Evolutionary conservation across 2,329 filamentous ascomycete species (phyloP), one percentile per base, ranked within the genome.

Genomic region (Colletotrichum lindemuthianum): DNA sequence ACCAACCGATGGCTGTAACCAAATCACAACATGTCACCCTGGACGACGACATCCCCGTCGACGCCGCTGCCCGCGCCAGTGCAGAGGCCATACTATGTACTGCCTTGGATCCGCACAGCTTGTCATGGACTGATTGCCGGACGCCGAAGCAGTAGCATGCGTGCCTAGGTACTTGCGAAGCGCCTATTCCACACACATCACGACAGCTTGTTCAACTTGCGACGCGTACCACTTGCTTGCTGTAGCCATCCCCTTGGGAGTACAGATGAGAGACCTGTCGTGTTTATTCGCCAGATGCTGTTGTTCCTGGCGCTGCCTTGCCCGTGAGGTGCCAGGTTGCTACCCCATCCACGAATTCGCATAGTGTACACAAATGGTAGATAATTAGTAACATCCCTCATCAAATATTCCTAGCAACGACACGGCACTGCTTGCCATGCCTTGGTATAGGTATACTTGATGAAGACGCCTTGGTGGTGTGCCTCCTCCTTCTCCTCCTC

Each of bases 91-190:
- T 24, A 24, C 24, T n/a, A n/a, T n/a, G n/a, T n/a, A n/a, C n/a
- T n/a, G n/a, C n/a, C n/a, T 5, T 24, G 24, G 4, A 24, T 4
- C 24, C 24, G 24, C 24, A 24, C 24, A 24, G 24, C 24, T 24
- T 52, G 50, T 56, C 50, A 60, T 60, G 61, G 57, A 56, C 61
- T 61, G 51, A 52, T 56, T 63, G 57, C 61, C 45, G 61, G 33
- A 39, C 45, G 36, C 61, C 58, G 47, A 45, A 48, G 45, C 37
- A 24, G 24, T 24, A 24, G 24, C 24, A 24, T 24, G 24, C 24
- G 24, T 24, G 24, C 24, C 4, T 24, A 24, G 24, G 24, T 24
- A 24, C 24, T 24, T 24, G 24, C 24, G 24, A 24, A 24, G 24
- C 24, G 24, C 24, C 24, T 24, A 24, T 24, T 4, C 24, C 24